Evolutionary conservation across 2,329 filamentous ascomycete species (phyloP), one percentile per base, ranked within the genome.

Genomic region (Pseudogymnoascus sp.): DNA sequence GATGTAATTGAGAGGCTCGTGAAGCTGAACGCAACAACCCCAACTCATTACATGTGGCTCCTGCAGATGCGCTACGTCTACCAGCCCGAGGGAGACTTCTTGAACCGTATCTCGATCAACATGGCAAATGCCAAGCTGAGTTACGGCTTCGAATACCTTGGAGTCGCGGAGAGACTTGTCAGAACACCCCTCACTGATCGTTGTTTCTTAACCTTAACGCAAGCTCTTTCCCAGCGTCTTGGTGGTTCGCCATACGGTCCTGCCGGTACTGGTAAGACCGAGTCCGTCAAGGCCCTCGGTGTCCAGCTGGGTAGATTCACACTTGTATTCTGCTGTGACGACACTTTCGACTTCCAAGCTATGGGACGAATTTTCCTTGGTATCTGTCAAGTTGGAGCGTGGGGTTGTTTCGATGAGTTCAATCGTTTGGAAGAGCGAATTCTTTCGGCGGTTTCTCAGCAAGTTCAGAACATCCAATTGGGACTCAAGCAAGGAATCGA

Each of bases 371-470:
- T 99, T 70, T 99, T 99, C 83, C 82, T 99, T 37, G 95, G 95
- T 82, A 96, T 99, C 66, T 99, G 96, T 75, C 95, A 99, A 75
- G 95, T 99, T 59, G 95, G 95, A 74, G 95, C 95, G 4, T 99
- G 95, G 95, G 96, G 96, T 71, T 99, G 95, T 80, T 99, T 99
- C 76, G 95, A 99, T 73, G 95, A 99, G 79, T 99, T 99, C 82
- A 99, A 99, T 77, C 90, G 95, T 83, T 82, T 99, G 19, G 95
- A 99, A 72, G 95, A 99, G 78, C 87, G 95, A 67, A 99, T 99
- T 65, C 78, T 99, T 65, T 99, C 96, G 50, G 95, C 95, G 16
- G 96, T 99, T 14, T 99, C 96, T 19, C 95, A 99, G 75, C 96
- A 99, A 74, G 96, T 99, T 62, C 95, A 99, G 73, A 99, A 99